Conservation (phyloP, 208 protist species). For the Leishmania amazonensis region DNA sequence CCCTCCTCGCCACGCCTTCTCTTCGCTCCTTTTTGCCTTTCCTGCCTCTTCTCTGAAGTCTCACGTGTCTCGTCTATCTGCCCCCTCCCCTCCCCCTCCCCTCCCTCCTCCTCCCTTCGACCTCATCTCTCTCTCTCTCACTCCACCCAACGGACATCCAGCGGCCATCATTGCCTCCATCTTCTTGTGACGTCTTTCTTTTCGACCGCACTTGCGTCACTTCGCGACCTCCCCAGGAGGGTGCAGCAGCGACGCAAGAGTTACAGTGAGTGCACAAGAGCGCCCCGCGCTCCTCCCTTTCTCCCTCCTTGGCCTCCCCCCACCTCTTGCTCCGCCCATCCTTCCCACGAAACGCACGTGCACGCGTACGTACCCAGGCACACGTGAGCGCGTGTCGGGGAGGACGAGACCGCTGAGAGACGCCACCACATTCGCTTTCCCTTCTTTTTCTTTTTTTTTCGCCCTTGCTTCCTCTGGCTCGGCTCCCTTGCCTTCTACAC, state of each 20-base stretch:
- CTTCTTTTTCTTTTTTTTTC: slow-evolving; percentile 3
- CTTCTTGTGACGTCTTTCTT: background rate
- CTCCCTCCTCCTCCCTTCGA: no score
- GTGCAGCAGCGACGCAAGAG: background rate
- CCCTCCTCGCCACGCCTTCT: no score
- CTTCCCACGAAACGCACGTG: background rate
- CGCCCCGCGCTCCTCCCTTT: no score
- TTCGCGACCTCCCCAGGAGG: background rate
- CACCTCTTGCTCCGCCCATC: background rate
- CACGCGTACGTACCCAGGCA: background rate
- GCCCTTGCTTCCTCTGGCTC: no score
- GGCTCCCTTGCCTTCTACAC: background rate
- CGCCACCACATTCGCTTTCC: background rate
- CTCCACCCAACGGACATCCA: background rate
- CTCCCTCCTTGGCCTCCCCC: background rate
- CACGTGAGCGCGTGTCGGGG: background rate
- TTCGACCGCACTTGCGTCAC: background rate
- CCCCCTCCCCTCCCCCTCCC: background rate
- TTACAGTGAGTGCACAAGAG: background rate
- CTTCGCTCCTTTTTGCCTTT: background rate
- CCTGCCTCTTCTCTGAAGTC: background rate
- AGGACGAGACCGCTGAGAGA: background rate
- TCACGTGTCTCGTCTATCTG: background rate
- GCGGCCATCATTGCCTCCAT: background rate
- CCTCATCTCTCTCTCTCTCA: background rate